Evolutionary conservation across 805 yeast genomes (phyloP), one percentile per base, ranked within the genome.

Genomic region (Candida koratica): DNA sequence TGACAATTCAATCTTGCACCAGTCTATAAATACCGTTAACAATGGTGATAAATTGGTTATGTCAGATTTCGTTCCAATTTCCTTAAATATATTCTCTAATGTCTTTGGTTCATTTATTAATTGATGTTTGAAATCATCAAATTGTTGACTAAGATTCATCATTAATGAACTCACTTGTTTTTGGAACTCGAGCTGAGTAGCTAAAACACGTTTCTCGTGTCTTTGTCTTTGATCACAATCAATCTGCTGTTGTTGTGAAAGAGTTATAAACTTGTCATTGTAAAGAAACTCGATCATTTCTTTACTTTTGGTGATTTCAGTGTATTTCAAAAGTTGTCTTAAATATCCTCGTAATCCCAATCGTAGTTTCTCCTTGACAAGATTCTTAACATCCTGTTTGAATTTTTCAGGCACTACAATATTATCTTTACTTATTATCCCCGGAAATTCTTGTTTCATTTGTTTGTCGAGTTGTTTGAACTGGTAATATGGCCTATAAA

Each of bases 1-100:
- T 0, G 97, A 86, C 6, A 86, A 58, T 53, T 88, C 90, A 8
- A 90, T 74, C 42, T 87, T 78, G 42, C 82, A 75, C 86, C 96
- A 82, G 47, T 84, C 87, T 27, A 86, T 67, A 45, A 89, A 80
- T 32, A 84, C 73, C 44, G 70, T 68, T 28, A 88, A 64, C 25
- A 84, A 67, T 2, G 84, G 82, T 5, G 90, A 75, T 32, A 87
- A 63, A 6, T 83, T 76, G 9, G 60, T 59, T 5, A 84, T 70
- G 10, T 61, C 64, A 0, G 62, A 55, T 25, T 79, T 72, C 3
- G 56, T 53, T 36, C 82, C 81, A 17, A 93, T 64, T 48, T 87
- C 95, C 18, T 67, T 51, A 46, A 90, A 80, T 8, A 90, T 55
- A 13, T 69, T 62, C 3, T 74, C 59, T 15, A 89, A 58, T 4